A percentile compares a stretch with the other conserved stretches of the same genome.
Evolutionary conservation across 192 early-diverging fungal species (phyloP).

Genomic region (Entomortierella chlamydospora): DNA sequence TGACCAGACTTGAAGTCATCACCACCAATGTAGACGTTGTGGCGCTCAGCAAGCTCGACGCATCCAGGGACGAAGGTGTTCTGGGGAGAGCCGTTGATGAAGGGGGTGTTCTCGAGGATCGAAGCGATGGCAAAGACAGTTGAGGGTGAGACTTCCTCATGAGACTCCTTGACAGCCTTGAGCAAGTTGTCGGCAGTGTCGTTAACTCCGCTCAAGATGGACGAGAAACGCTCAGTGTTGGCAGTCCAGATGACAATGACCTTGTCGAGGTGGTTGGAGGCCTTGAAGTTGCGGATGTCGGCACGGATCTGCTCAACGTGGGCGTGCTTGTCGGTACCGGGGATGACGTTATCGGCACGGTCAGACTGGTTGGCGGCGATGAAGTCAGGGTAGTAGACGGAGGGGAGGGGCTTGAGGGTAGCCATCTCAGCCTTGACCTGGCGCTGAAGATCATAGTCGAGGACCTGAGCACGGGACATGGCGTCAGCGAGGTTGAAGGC

Average conservation of each 20-base stretch:
- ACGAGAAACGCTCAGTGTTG: constrained; percentile 96
- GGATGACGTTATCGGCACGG: constrained; percentile 93
- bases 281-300: constrained; percentile 98
- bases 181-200: constrained; percentile 96
- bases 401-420: constrained; percentile 88
- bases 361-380: constrained; percentile 99
- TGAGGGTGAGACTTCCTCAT: constrained; percentile 94
- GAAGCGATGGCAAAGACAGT: constrained; percentile 96
- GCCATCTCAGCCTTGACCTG: constrained; percentile 87
- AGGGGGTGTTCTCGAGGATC: constrained; percentile 94
- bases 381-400: constrained; percentile 99
- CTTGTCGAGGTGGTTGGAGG: constrained; percentile 86
- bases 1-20: constrained; percentile 99
- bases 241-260: constrained; percentile 99
- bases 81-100: constrained; percentile 99
- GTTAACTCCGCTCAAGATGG: constrained; percentile 91
- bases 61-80: constrained; percentile 99
- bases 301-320: constrained; percentile 94
- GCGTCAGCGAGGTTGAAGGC: constrained; percentile 85
- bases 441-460: constrained; percentile 96
- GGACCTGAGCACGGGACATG: constrained; percentile 96
- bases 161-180: constrained; percentile 81
- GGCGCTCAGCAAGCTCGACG: constrained; percentile 88
- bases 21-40: constrained; percentile 94
- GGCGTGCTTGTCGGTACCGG: constrained; percentile 86